Evolutionary conservation across 73 alveolate species (phyloP).

Genomic region (Paramecium bursaria): DNA sequence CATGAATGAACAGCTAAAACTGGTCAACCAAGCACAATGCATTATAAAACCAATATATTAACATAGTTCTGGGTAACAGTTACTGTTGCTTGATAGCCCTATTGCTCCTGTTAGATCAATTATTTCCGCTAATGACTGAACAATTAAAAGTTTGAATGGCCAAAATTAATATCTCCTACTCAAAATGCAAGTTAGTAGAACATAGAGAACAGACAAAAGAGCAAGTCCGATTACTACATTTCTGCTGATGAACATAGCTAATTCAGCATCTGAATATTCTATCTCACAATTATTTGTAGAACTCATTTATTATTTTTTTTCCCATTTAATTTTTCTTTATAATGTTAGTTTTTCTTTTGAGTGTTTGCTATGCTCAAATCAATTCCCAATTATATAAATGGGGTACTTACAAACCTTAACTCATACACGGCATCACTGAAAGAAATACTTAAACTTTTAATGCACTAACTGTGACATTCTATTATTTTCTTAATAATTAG

Average conservation of each 20-base stretch:
- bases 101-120: slow-evolving; percentile 45
- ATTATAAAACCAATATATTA: background rate
- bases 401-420: slow-evolving; percentile 58
- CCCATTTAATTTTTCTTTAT: too few relatives aligned
- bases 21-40: slow-evolving; percentile 34
- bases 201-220: background rate
- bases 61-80: slow-evolving; percentile 8
- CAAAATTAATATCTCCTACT: slow-evolving; percentile 11
- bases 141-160: slow-evolving; percentile 33
- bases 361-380: too few relatives aligned
- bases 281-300: too few relatives aligned
- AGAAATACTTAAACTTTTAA: slow-evolving; percentile 32
- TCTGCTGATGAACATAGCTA: too few relatives aligned
- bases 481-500: slow-evolving; percentile 34
- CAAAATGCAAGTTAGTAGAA: background rate
- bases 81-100: background rate
- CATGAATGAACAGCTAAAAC: slow-evolving; percentile 4
- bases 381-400: too few relatives aligned
- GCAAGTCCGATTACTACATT: background rate
- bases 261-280: too few relatives aligned
- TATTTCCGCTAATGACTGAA: slow-evolving; percentile 32
- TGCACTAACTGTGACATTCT: slow-evolving; percentile 24
- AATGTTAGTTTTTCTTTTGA: too few relatives aligned
- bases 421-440: slow-evolving; percentile 47
- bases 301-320: too few relatives aligned